Base-by-base conservation (phyloP, 352 stramenopile genomes). In the Globisporangium heterothallicum region DNA sequence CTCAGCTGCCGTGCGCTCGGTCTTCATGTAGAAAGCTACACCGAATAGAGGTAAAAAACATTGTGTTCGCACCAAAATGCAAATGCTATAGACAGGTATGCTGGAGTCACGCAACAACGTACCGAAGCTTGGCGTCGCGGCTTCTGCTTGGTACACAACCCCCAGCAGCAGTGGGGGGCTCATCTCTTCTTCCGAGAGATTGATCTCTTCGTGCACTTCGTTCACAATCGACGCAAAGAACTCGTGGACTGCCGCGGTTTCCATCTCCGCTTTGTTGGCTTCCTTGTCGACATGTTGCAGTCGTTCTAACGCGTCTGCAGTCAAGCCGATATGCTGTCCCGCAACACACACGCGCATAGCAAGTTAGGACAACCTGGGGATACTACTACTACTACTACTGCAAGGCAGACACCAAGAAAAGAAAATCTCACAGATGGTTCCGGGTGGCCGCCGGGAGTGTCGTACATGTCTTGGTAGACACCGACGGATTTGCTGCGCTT, bases 131-230 rank as follows among this genome's bases (percentile, higher is more conserved):
- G 84, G 84, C 13, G 84, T 94, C 49, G 70, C 71, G 3, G 77
- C 78, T n/a, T 77, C 64, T 0, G 64, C 67, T 57, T 94, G 84
- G 24, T 77, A 55, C 47, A 91, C 80, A 32, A 94, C 63, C 6
- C 84, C 84, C 0, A 94, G 64, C 43, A 94, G 63, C 63, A 72
- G 38, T 7, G 80, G 83, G 24, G 72, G 49, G 14, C 81, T 61
- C 44, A 81, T 58, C 21, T 72, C 53, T n/a, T 42, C 16, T 9
- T 48, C 53, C 0, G 61, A 19, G 25, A 94, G 29, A 41, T 94
- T 94, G 55, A 92, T 72, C 46, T 94, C 84, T 40, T 94, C 84
- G 30, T 88, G 61, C 21, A 92, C 66, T 54, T 94, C 83, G 19
- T 73, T 74, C 30, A 72, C 59, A 42, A 94, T 86, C 29, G 81